Conservation (phyloP, 495 filamentous ascomycete genomes). For the Tetracladium marchalianum region DNA sequence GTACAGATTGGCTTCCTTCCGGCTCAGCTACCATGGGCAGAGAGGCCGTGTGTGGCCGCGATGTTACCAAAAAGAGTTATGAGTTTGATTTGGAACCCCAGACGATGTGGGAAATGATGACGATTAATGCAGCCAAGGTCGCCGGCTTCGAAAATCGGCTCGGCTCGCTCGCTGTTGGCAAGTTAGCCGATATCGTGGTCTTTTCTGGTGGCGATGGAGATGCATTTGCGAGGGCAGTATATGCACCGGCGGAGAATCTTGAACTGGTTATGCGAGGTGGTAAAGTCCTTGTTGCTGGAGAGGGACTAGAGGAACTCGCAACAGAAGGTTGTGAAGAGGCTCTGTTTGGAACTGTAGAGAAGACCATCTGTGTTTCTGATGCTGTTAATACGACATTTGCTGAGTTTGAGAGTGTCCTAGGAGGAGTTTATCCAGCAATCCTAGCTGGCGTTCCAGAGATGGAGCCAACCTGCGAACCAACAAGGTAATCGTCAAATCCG, state of each 20-base stretch:
- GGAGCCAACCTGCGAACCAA: constrained; percentile 10
- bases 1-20: constrained; percentile 14
- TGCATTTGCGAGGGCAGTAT: neutral
- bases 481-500: neutral
- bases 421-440: constrained; percentile 11
- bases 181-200: constrained; percentile 36
- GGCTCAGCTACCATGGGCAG: constrained; percentile 13
- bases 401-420: constrained; percentile 3
- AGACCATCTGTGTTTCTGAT: no score
- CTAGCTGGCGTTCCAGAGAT: constrained; percentile 6
- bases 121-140: constrained; percentile 36
- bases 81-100: neutral
- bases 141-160: constrained; percentile 30
- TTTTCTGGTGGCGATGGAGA: constrained; percentile 10
- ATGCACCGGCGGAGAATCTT: no score
- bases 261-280: no score
- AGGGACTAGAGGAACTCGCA: no score
- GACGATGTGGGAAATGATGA: constrained; percentile 8
- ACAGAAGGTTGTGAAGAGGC: no score
- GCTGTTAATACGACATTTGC: neutral
- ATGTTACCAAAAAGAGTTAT: constrained; percentile 1
- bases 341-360: no score
- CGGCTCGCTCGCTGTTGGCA: constrained; percentile 35
- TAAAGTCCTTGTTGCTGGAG: no score
- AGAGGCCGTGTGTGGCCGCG: constrained; percentile 9